These are phyloP conservation scores for Cladosporium sp. DNA, from an alignment of 2,329 filamentous ascomycete genomes.

Conservation along the genomic window DNA sequence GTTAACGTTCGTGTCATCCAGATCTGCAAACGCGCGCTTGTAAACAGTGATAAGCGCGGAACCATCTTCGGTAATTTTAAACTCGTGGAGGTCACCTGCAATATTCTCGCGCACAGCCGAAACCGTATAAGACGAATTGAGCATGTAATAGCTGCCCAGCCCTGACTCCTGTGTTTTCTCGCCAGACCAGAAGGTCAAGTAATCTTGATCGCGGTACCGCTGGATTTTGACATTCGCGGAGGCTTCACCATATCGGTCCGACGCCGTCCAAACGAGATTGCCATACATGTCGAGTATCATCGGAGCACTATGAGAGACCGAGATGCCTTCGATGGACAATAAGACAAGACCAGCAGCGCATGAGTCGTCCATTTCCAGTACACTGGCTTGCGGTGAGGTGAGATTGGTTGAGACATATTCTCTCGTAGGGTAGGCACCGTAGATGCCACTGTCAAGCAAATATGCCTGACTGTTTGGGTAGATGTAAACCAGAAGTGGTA, in stretches of 20 bases:
- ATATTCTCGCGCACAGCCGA: conserved; percentile 32
- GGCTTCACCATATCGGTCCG: conserved; percentile 19
- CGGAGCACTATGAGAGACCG: conserved; percentile 17
- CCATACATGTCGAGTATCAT: conserved; percentile 25
- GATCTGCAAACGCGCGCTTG: conserved; percentile 6
- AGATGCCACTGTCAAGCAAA: not conserved
- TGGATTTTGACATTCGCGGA: conserved; percentile 29
- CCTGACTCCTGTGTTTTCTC: conserved; percentile 27
- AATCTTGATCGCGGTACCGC: conserved; percentile 26
- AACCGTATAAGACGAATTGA: conserved; percentile 29
- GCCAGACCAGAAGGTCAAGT: conserved; percentile 34
- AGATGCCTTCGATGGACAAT: conserved; percentile 17
- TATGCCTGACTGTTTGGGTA: not conserved
- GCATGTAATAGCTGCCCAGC: conserved; percentile 25
- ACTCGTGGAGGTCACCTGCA: conserved; percentile 41
- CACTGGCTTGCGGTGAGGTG: not conserved
- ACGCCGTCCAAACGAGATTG: conserved; percentile 22
- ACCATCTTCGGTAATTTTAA: conserved; percentile 37
- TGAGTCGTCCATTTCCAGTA: not conserved
- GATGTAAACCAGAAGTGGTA: not conserved
- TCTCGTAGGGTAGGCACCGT: not conserved
- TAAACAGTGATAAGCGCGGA: conserved; percentile 40
- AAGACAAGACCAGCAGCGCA: conserved; percentile 9
- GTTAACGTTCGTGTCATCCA: conserved; percentile 21
- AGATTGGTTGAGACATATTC: not conserved